Evolutionary conservation across 495 filamentous ascomycete genomes (phyloP), one percentile per base, ranked within the genome.

Genomic region (Apodospora peruviana): DNA sequence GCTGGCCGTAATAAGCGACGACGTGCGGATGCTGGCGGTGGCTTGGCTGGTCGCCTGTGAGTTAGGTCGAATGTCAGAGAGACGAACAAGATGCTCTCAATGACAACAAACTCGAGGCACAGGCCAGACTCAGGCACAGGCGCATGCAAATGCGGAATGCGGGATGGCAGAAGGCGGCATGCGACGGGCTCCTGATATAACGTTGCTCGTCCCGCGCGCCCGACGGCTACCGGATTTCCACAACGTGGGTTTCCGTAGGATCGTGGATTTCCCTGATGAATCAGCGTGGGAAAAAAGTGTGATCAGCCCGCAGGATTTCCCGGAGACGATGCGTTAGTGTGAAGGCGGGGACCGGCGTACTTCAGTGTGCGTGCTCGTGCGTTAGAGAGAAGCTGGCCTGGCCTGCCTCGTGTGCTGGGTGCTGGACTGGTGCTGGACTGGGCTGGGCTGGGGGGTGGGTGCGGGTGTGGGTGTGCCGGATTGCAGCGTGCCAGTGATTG

Each of bases 281-380:
- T 58, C 55, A 60, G 55, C 52, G 52, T 47, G 4, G 19, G 21
- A 41, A 51, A 52, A 61, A 64, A 57, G 56, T 58, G 60, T 60
- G 62, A 64, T 56, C 53, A 61, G 61, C 52, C 58, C 56, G 62
- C 62, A 67, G 64, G 42, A 52, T 51, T 45, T 45, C 51, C 51
- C 41, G 36, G 57, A 52, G 51, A 20, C 56, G 56, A 60, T 62
- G 61, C 53, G 52, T 49, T 45, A 51, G 44, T 51, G 44, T 42
- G 47, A 50, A 50, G 45, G 59, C 46, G 51, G 57, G 57, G 51
- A 29, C 34, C 17, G 20, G 45, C 9, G 29, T 20, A 40, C n/a
- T n/a, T n/a, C n/a, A n/a, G n/a, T n/a, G n/a, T n/a, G n/a, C 3
- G 44, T 27, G 44, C 44, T 47, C 44, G 44, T 37, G 44, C 44